Evolutionary conservation across 148 eudicot species (phyloP), one percentile per base, ranked within the genome.

Genomic region (Camellia japonica): DNA sequence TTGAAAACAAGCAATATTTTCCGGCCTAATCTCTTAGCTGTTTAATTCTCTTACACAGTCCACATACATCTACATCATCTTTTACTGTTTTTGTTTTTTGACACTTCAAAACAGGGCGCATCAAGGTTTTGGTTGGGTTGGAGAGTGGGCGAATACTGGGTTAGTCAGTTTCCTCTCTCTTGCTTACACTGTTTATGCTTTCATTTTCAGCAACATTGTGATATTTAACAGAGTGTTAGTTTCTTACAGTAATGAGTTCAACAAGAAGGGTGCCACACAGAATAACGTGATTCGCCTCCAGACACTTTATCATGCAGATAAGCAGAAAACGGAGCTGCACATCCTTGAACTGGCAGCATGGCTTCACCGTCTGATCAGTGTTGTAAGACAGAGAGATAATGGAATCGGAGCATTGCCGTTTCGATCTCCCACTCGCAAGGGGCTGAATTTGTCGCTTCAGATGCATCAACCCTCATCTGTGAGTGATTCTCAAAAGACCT

Each of bases 41-140:
- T 16, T 61, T 49, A 49, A 49, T 49, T 49, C 52, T 49, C 52
- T 49, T 49, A 7, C 6, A 49, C 52, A 49, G 52, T 49, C 52
- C 52, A 4, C 52, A 44, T 58, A 11, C 52, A 69, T 74, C 7
- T 49, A 59, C 74, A 64, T 6, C 73, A 42, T 62, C 38, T 16
- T 79, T 43, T 44, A 49, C 43, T 19, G 52, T 49, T 74, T 56
- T 59, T 9, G 54, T 47, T 65, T 52, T 56, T 18, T 59, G 74
- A 44, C 60, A 51, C 76, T 59, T 60, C 47, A 1, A 65, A 83
- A 79, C 93, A 95, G 99, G 85, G 91, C 87, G 62, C 97, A 95
- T 88, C 99, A 92, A 85, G 99, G 99, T 72, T 95, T 95, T 63
- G 99, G 99, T 56, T 95, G 99, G 99, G 97, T 93, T 76, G 97